Evolutionary conservation across 75 land plant species (phyloP).

Genomic region (Picea glauca): DNA sequence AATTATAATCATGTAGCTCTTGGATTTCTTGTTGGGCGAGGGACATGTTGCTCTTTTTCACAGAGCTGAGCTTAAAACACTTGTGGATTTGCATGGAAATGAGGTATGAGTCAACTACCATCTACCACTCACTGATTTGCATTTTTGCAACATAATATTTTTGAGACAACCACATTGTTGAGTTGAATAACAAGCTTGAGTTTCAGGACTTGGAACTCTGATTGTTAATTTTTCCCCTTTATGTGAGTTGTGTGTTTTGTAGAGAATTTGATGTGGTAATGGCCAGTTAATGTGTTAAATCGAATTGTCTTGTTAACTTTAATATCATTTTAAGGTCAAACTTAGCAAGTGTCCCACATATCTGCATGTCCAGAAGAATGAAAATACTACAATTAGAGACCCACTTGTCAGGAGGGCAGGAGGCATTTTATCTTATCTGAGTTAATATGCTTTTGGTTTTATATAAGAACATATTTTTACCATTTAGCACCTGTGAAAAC

Average conservation of each 20-base stretch:
- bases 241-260: neutral
- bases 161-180: neutral
- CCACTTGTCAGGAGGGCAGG: neutral
- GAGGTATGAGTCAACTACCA: constrained; percentile 42
- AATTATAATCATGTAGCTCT: constrained; percentile 36
- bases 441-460: neutral
- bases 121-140: neutral
- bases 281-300: too few relatives aligned
- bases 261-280: too few relatives aligned
- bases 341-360: neutral
- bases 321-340: neutral
- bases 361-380: neutral
- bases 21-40: constrained; percentile 75
- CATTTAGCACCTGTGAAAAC: neutral
- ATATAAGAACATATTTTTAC: neutral
- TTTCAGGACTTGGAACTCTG: neutral
- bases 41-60: constrained; percentile 77
- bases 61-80: constrained; percentile 91
- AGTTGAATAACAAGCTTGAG: neutral
- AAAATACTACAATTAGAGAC: neutral
- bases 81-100: constrained; percentile 87
- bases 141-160: neutral
- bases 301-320: too few relatives aligned
- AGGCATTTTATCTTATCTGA: neutral
- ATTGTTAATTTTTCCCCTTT: neutral